Base-by-base conservation (phyloP, 2,329 filamentous ascomycete genomes). In the Xylariaceae sp. region DNA sequence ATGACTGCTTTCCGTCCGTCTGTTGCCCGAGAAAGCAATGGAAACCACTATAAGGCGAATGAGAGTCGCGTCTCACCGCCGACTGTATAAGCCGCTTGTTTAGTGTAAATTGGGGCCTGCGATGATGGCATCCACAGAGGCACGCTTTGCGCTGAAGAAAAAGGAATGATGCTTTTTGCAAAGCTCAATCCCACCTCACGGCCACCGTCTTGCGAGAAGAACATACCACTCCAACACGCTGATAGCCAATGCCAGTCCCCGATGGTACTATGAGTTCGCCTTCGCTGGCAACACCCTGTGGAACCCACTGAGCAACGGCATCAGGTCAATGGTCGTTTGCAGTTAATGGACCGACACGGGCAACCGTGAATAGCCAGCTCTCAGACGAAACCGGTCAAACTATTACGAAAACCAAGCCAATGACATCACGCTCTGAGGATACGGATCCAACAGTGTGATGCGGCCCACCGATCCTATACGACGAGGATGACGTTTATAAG, bases 401-500 rank as follows among this genome's bases (percentile, higher is more conserved):
- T 13, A 17, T 50, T 45, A 35, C 47, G 37, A 56, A 48, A 47
- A 13, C 6, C 8, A 10, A 42, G 1, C 17, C 34, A 55, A 39
- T 48, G 42, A 50, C 13, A 44, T 39, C 30, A 18, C 18, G 39
- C 47, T 56, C 17, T 50, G 17, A 17, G 39, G 47, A 55, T 50
- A 53, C 37, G 10, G 15, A 48, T 18, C 23, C 50, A 52, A 48
- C 53, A 47, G 8, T 9, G 35, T 30, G 48, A 57, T 57, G 42
- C 13, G 42, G 42, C 42, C 42, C 42, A 45, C 42, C 42, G 42
- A 45, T 45, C 49, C 7, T 15, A 39, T 17, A 30, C 39, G 39
- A 39, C 35, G 39, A 56, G 50, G 39, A 39, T 53, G 52, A 9
- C 9, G 56, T 52, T 11, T 60, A 50, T 58, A 49, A 52, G 53